Evolutionary conservation across 345 rosid species (phyloP).

Genomic region (Aurinia saxatilis): DNA sequence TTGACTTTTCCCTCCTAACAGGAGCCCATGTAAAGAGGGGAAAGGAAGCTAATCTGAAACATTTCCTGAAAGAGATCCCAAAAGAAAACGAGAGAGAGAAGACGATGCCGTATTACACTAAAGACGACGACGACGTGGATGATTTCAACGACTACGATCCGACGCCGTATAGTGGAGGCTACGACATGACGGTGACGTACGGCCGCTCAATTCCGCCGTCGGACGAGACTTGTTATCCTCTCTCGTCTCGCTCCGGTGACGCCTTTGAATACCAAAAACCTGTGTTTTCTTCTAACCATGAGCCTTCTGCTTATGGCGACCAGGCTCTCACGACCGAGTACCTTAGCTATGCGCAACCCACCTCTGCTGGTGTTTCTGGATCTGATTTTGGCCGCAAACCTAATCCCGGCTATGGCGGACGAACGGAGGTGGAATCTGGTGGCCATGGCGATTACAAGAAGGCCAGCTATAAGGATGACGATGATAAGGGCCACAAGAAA

Average conservation of each 20-base stretch:
- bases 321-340: constrained; percentile 59
- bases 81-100: neutral
- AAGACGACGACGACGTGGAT: constrained; percentile 43
- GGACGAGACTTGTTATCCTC: constrained; percentile 60
- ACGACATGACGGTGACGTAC: constrained; percentile 52
- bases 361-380: constrained; percentile 10
- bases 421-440: constrained; percentile 32
- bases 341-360: constrained; percentile 61
- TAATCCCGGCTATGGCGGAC: constrained; percentile 25
- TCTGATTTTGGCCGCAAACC: constrained; percentile 19
- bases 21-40: too few species aligned
- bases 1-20: too few species aligned
- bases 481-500: constrained; percentile 49
- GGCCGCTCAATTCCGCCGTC: constrained; percentile 70
- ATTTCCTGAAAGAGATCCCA: too few species aligned
- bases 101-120: constrained; percentile 75
- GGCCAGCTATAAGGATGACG: constrained; percentile 37
- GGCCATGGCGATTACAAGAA: constrained; percentile 34
- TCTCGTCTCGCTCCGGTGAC: constrained; percentile 37
- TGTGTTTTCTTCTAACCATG: constrained; percentile 38
- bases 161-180: constrained; percentile 86
- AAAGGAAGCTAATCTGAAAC: too few species aligned
- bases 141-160: constrained; percentile 79
- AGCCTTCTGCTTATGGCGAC: constrained; percentile 60
- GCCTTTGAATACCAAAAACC: constrained; percentile 68